Conservation (phyloP, 352 stramenopile species). For the Globisporangium acanthophoron region DNA sequence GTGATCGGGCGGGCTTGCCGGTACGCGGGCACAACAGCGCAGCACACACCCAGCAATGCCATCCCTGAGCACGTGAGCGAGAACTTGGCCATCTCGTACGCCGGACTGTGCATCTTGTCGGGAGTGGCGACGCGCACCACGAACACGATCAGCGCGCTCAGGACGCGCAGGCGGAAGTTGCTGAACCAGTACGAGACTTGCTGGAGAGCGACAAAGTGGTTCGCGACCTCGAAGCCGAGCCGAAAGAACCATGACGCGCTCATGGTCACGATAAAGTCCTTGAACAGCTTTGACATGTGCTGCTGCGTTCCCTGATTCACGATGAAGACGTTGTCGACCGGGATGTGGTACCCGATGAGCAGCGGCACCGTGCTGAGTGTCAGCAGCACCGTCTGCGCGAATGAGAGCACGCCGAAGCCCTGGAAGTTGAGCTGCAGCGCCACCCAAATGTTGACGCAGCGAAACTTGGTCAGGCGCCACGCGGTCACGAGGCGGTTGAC, state of each 20-base stretch:
- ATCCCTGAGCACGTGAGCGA: constrained; percentile 11
- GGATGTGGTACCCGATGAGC: constrained; percentile 25
- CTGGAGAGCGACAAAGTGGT: constrained; percentile 16
- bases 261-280: constrained; percentile 22
- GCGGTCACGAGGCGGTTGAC: constrained; percentile 16
- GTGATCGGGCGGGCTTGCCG: neutral
- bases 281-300: constrained; percentile 17
- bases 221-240: constrained; percentile 21
- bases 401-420: constrained; percentile 26
- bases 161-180: constrained; percentile 15
- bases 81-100: constrained; percentile 25
- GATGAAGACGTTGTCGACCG: constrained; percentile 25
- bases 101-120: constrained; percentile 15
- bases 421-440: constrained; percentile 32
- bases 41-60: constrained; percentile 8
- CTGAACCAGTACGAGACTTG: constrained; percentile 19
- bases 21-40: constrained; percentile 2
- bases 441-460: constrained; percentile 23
- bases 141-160: constrained; percentile 12
- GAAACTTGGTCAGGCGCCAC: constrained; percentile 19
- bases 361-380: constrained; percentile 22
- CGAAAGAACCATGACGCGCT: constrained; percentile 27
- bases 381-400: constrained; percentile 23
- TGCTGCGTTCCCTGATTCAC: constrained; percentile 4
- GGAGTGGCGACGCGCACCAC: constrained; percentile 12